Conservation (phyloP, 2,329 filamentous ascomycete genomes). For the Setomelanomma holmii region DNA sequence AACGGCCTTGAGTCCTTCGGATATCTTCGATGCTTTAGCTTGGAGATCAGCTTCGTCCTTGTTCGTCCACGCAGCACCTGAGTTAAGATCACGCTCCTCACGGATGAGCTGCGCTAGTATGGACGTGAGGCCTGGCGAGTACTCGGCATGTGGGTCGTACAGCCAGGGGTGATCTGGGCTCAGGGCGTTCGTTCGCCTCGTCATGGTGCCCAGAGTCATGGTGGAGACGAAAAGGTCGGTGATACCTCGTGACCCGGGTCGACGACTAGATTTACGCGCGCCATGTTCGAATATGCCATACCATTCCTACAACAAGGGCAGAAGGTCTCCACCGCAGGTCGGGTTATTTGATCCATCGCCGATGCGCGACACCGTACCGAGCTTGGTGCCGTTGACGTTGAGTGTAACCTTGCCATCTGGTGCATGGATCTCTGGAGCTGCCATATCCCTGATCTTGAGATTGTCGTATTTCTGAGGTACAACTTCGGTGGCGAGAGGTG, state of each 20-base stretch:
- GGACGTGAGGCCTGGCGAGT: background rate
- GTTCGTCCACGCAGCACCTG: background rate
- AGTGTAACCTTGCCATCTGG: background rate
- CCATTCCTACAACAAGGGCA: constrained; percentile 1
- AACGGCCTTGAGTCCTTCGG: background rate
- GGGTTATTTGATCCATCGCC: background rate
- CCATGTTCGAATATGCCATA: background rate
- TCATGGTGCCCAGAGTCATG: background rate
- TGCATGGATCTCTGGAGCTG: background rate
- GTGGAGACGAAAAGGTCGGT: background rate
- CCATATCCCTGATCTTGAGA: background rate
- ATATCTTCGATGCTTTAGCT: background rate
- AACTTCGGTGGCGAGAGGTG: background rate
- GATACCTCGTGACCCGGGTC: background rate
- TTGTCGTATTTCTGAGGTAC: background rate
- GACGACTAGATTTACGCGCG: background rate
- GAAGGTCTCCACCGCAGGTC: constrained; percentile 1
- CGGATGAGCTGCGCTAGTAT: constrained; percentile 1
- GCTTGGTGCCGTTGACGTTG: background rate
- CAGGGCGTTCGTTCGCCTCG: background rate
- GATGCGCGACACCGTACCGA: background rate
- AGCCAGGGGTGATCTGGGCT: constrained; percentile 3
- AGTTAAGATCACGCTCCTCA: background rate
- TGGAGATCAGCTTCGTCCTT: background rate
- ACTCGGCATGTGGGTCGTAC: background rate